A percentile compares a stretch with the other conserved stretches of the same genome.
Evolutionary conservation across 139 green algal species (phyloP).

Genomic region (Zygnema cylindricum): DNA sequence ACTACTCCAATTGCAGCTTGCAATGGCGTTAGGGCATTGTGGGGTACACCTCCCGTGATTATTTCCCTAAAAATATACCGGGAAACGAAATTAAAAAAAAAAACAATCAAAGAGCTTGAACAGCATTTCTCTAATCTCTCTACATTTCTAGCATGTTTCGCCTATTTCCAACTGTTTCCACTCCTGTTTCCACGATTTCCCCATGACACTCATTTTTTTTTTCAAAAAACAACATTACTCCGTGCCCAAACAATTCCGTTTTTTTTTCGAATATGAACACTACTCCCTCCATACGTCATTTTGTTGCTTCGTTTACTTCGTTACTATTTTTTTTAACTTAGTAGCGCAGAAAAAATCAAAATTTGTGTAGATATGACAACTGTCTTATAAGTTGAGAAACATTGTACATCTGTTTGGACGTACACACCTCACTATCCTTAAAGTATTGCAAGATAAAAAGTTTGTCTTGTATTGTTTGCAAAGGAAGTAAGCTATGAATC

Average conservation of each 20-base stretch:
- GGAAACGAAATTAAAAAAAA: not conserved
- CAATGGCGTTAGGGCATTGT: conserved; percentile 47
- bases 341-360: too few relatives aligned
- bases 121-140: not conserved
- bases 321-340: too few relatives aligned
- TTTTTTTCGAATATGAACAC: too few relatives aligned
- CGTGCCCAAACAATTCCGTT: too few relatives aligned
- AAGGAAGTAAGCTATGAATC: not conserved
- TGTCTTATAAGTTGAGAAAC: too few relatives aligned
- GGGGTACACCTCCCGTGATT: conserved; percentile 82
- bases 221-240: not conserved
- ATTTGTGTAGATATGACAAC: too few relatives aligned
- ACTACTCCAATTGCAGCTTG: conserved; percentile 60
- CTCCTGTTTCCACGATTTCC: not conserved
- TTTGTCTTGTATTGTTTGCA: not conserved
- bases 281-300: too few relatives aligned
- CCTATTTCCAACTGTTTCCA: not conserved
- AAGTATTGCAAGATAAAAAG: not conserved
- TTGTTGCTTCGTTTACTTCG: too few relatives aligned
- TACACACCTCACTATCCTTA: not conserved
- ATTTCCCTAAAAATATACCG: conserved; percentile 71
- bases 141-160: not conserved
- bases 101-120: not conserved
- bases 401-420: not conserved
- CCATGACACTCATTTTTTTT: not conserved